Percentiles rank a stretch among this genome's conserved stretches.
These are phyloP conservation scores for Collariella sp. DNA, from an alignment of 495 filamentous ascomycete genomes.

Conservation along the genomic window DNA sequence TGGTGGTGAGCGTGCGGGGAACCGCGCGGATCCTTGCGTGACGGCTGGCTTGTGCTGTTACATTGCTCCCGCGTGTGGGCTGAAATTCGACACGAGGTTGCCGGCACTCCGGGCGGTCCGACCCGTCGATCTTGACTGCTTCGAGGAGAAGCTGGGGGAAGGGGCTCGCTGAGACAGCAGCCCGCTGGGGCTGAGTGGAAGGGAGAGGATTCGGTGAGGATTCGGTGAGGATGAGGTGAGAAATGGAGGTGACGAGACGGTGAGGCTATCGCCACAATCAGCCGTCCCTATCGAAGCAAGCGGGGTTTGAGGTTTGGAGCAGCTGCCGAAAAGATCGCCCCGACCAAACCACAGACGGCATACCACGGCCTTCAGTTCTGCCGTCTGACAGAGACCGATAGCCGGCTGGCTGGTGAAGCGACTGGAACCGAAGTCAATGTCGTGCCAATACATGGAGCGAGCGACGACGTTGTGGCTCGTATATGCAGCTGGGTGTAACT, in stretches of 20 bases:
- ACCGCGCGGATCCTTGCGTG: neutral
- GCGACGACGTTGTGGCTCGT: constrained; percentile 1
- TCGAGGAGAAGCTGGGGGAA: neutral
- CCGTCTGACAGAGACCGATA: neutral
- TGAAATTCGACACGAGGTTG: neutral
- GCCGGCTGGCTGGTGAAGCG: neutral
- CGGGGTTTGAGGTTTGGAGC: no score
- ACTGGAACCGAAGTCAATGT: neutral
- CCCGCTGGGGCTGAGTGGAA: no score
- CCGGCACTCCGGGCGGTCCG: neutral
- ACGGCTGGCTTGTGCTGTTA: neutral
- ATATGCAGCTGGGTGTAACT: neutral
- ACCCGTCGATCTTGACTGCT: constrained; percentile 3
- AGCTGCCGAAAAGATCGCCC: neutral
- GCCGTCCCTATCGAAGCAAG: no score
- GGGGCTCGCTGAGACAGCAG: neutral
- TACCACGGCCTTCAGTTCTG: neutral
- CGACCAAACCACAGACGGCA: neutral
- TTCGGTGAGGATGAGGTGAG: neutral
- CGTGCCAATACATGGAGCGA: neutral
- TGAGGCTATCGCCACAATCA: no score
- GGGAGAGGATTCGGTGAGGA: no score
- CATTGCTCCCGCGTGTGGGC: neutral
- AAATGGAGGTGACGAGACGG: neutral
- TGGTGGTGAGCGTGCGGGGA: neutral